Percentiles rank a stretch among this genome's conserved stretches.
Evolutionary conservation across 257 asterid species (phyloP).

Genomic region (Nicotiana benthamiana): DNA sequence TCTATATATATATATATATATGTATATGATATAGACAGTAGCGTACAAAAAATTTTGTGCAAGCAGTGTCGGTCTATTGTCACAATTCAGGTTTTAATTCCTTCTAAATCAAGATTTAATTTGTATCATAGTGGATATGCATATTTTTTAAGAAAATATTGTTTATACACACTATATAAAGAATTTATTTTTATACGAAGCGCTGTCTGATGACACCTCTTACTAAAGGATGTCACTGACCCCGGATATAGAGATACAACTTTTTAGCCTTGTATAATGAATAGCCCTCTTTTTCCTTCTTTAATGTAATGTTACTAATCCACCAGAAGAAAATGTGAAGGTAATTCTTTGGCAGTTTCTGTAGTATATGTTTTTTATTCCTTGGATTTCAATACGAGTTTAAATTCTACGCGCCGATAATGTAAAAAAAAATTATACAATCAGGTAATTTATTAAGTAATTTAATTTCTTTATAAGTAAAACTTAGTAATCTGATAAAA

Average conservation of each 20-base stretch:
- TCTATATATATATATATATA: not conserved
- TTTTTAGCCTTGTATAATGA: not conserved
- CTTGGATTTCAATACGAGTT: no score
- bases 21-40: not conserved
- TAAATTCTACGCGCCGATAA: no score
- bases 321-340: no score
- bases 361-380: no score
- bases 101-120: not conserved
- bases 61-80: not conserved
- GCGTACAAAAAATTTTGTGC: not conserved
- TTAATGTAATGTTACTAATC: no score
- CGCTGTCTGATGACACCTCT: not conserved
- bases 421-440: no score
- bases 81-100: not conserved
- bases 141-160: not conserved
- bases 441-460: no score
- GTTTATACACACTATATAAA: not conserved
- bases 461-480: no score
- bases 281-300: not conserved
- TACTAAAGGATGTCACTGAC: no score
- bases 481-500: no score
- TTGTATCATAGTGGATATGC: not conserved
- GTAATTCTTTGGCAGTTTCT: no score
- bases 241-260: no score
- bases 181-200: not conserved